Percentiles rank a stretch among this genome's conserved stretches.
phyloP scores from a whole-genome alignment of 202 grass and related monocot species.

The Panicum hallii region DNA sequence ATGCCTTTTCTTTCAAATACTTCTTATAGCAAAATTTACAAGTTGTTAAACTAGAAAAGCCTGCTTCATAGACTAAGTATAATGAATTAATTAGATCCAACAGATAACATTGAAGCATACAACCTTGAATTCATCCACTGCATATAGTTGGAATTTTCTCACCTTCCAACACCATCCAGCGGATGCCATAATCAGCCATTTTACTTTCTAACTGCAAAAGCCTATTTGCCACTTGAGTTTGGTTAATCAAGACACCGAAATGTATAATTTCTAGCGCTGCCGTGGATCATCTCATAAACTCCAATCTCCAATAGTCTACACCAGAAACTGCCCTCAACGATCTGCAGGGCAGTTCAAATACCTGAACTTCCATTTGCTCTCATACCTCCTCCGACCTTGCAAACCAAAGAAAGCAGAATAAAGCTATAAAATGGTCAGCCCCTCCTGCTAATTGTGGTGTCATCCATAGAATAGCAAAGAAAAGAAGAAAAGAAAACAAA shows the following conservation, averaged over 20 bases:
- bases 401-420: slow-evolving; percentile 1
- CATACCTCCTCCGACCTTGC: neutral
- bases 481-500: neutral
- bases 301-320: neutral
- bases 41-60: neutral
- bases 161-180: neutral
- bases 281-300: neutral
- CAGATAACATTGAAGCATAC: neutral
- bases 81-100: neutral
- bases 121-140: neutral
- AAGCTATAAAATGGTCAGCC: slow-evolving; percentile 9
- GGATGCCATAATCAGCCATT: neutral
- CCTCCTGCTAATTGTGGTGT: neutral
- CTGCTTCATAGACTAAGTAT: neutral
- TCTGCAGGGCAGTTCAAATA: neutral
- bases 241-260: neutral
- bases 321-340: slow-evolving; percentile 17
- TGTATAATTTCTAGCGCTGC: neutral
- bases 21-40: neutral
- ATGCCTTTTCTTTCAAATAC: neutral
- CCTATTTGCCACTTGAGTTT: neutral
- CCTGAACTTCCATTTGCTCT: neutral
- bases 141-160: neutral
- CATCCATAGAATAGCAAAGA: neutral
- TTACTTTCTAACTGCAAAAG: neutral